Evolutionary conservation across 2,329 filamentous ascomycete species (phyloP).

Genomic region (Paradendryphiella salina): DNA sequence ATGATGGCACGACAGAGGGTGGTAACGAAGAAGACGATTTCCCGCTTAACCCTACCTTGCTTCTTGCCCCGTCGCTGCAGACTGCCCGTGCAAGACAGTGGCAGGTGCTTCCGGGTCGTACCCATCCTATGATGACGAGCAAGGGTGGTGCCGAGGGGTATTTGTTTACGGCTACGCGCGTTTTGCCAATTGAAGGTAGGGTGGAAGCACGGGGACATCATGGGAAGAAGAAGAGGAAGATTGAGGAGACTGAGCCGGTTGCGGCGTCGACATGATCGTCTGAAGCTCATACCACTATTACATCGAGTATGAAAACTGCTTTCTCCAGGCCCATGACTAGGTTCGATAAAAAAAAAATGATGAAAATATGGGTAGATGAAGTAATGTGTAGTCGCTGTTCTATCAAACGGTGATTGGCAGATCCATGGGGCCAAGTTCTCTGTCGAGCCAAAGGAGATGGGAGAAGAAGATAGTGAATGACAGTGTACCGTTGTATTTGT

Average conservation of each 20-base stretch:
- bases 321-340: too few species aligned
- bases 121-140: constrained; percentile 91
- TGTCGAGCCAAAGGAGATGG: too few species aligned
- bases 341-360: too few species aligned
- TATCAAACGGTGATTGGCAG: too few species aligned
- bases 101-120: constrained; percentile 90
- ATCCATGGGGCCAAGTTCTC: too few species aligned
- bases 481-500: too few species aligned
- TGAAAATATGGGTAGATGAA: not conserved
- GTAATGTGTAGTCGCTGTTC: too few species aligned
- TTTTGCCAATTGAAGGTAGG: constrained; percentile 75
- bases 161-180: constrained; percentile 80
- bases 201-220: constrained; percentile 82
- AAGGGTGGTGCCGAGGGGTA: constrained; percentile 88
- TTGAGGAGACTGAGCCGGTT: constrained; percentile 4
- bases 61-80: constrained; percentile 80
- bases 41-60: constrained; percentile 80
- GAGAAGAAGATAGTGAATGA: too few species aligned
- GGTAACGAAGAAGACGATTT: constrained; percentile 64
- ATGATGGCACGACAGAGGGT: constrained; percentile 18
- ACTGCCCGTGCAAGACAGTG: constrained; percentile 76
- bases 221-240: constrained; percentile 66
- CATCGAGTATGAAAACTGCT: too few species aligned
- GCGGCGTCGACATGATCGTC: not conserved
- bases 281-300: too few species aligned